Evolutionary conservation across 1,139 yeast species (phyloP), one percentile per base, ranked within the genome.

Genomic region (Kazachstania sp.): DNA sequence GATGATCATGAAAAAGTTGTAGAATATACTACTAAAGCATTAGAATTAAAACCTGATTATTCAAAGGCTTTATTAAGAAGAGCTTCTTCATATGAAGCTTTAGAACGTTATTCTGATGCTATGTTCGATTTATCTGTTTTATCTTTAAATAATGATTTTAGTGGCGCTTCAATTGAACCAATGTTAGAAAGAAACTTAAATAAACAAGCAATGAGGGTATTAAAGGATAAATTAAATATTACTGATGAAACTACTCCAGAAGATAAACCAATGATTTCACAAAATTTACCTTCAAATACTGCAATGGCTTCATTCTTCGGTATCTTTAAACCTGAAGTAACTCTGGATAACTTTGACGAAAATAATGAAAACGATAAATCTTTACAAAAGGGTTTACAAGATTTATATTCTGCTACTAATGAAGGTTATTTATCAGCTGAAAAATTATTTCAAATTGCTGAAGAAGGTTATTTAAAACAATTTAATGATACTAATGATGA

Each of bases 41-140:
- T 94, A 59, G 77, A 79, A 56, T 70, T 90, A 60, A 85, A 88
- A 66, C 95, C 95, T 15, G 92, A 84, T 63, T 92, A 94, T 69
- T 74, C 87, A 59, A 92, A 94, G 73, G 94, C 97, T 68, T 72
- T 85, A 49, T 71, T 84, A 50, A 79, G 90, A 63, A 74, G 94
- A 71, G 87, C 92, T 23, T 80, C 84, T 54, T 95, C 97, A 32
- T 83, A 84, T 64, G 98, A 94, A 70, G 77, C 78, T 55, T 68
- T 86, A 55, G 95, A 81, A 58, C 73, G 77, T 55, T 87, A 78
- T 68, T 77, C 81, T 47, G 95, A 90, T 50, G 92, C 98, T 46
- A 81, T 88, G 79, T 81, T 83, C 66, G 98, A 94, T 68, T 78
- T 86, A 67, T 90, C 97, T 49, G 90, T 95, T 3, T 73, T 83